Evolutionary conservation across 306 rosid species (phyloP).

Genomic region (Boehmeria nivea): DNA sequence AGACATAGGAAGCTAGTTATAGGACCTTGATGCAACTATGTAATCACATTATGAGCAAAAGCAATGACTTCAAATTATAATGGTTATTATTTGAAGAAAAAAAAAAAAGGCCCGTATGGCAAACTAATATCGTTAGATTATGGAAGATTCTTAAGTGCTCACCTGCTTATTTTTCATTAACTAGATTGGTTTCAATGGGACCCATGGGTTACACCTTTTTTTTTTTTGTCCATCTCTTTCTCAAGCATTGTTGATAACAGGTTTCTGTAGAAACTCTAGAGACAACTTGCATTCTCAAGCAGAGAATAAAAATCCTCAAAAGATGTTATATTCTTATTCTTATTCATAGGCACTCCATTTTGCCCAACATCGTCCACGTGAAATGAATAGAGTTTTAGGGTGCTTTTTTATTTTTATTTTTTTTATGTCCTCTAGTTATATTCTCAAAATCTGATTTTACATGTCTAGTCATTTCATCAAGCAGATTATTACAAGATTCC

Average conservation of each 20-base stretch:
- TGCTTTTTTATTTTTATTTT: neutral
- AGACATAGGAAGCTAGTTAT: no score
- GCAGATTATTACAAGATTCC: neutral
- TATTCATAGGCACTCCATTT: neutral
- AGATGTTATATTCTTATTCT: neutral
- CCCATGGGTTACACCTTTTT: neutral
- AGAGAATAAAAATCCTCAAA: constrained; percentile 7
- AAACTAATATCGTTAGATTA: no score
- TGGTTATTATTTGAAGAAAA: no score
- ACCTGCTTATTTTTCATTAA: neutral
- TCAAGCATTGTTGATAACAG: neutral
- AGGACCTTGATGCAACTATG: no score
- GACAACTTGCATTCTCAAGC: neutral
- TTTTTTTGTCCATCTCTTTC: neutral
- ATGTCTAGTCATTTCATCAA: neutral
- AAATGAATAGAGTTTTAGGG: neutral
- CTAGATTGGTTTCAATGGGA: neutral
- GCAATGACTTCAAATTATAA: no score
- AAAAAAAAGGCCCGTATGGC: no score
- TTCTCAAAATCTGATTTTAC: neutral
- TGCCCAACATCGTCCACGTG: neutral
- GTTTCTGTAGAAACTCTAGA: neutral
- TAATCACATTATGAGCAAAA: no score
- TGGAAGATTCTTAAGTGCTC: neutral
- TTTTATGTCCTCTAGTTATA: neutral